These are phyloP conservation scores for Fusarium cyanostomum DNA, from an alignment of 2,329 filamentous ascomycete genomes.

Conservation along the genomic window DNA sequence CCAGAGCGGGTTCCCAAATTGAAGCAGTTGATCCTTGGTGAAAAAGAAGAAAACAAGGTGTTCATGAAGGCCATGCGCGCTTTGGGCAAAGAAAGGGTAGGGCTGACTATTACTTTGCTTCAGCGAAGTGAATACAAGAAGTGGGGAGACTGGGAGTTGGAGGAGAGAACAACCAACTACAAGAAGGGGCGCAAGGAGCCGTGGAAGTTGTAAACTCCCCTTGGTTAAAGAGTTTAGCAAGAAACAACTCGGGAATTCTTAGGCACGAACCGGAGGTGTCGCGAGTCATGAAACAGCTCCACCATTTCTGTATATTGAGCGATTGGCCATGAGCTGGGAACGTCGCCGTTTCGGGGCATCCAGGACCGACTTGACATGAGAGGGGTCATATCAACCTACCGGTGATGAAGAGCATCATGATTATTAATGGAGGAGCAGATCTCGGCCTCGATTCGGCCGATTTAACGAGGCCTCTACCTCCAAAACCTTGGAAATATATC, in stretches of 20 bases:
- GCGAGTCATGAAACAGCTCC: too few relatives aligned
- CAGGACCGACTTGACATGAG: too few relatives aligned
- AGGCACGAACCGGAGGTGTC: too few relatives aligned
- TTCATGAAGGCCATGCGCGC: slow-evolving; percentile 30
- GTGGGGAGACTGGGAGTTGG: slow-evolving; percentile 23
- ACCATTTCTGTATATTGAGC: too few relatives aligned
- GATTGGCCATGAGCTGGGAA: too few relatives aligned
- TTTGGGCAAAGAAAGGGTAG: slow-evolving; percentile 12
- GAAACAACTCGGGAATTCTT: too few relatives aligned
- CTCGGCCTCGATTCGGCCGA: background rate
- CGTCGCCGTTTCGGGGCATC: too few relatives aligned
- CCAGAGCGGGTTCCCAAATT: slow-evolving; percentile 22
- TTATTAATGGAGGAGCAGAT: background rate
- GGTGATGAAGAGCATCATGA: too few relatives aligned
- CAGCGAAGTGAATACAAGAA: background rate
- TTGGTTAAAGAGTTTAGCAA: too few relatives aligned
- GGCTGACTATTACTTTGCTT: slow-evolving; percentile 5
- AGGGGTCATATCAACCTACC: too few relatives aligned
- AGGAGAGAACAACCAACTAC: accelerated
- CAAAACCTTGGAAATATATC: background rate
- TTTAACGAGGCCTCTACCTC: background rate
- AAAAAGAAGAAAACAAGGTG: background rate
- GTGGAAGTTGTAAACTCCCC: too few relatives aligned
- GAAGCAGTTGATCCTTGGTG: background rate
- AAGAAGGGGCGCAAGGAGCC: slow-evolving; percentile 15